Percentiles rank a stretch among this genome's conserved stretches.
These are phyloP conservation scores for Malassezia slooffiae DNA, from an alignment of 1,284 basidiomycete genomes.

Conservation along the genomic window DNA sequence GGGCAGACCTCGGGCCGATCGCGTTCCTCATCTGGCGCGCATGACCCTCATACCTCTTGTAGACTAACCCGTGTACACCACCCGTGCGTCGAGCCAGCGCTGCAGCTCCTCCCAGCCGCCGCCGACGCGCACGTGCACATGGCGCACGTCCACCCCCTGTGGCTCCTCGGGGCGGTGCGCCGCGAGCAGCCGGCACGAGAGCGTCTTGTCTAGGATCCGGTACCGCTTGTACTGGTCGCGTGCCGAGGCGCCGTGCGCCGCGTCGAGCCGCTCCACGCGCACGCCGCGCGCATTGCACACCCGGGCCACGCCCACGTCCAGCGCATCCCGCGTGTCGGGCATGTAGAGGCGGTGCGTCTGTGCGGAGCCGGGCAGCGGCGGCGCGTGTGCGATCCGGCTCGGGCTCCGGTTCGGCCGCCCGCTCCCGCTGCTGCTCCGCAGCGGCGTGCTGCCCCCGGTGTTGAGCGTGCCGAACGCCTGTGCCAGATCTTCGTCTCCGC, in stretches of 20 bases:
- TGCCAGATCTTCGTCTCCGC: too few species aligned
- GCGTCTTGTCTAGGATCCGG: conserved; percentile 57
- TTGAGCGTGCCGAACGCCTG: not conserved
- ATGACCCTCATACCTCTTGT: too few species aligned
- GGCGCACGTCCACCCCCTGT: conserved; percentile 4
- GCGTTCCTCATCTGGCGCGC: conserved; percentile 45
- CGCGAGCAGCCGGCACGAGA: conserved; percentile 61
- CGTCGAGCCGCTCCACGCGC: conserved; percentile 65
- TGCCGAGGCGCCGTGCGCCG: conserved; percentile 54
- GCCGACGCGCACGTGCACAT: conserved; percentile 37
- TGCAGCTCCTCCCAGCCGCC: conserved; percentile 72
- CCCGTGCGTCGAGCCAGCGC: conserved; percentile 53
- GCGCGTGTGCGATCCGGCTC: too few species aligned
- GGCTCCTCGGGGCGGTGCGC: conserved; percentile 37
- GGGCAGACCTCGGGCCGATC: conserved; percentile 42
- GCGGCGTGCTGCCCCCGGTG: not conserved
- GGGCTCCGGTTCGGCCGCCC: too few species aligned
- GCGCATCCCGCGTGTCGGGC: conserved; percentile 65
- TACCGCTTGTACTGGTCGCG: conserved; percentile 68
- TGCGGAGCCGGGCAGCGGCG: too few species aligned
- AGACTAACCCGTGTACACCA: too few species aligned
- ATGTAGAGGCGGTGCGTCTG: conserved; percentile 50
- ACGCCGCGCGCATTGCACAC: conserved; percentile 65
- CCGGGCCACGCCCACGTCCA: conserved; percentile 65
- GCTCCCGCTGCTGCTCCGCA: too few species aligned